Conservation (phyloP, 2,329 filamentous ascomycete species). For the Xylariomycetidae sp. region DNA sequence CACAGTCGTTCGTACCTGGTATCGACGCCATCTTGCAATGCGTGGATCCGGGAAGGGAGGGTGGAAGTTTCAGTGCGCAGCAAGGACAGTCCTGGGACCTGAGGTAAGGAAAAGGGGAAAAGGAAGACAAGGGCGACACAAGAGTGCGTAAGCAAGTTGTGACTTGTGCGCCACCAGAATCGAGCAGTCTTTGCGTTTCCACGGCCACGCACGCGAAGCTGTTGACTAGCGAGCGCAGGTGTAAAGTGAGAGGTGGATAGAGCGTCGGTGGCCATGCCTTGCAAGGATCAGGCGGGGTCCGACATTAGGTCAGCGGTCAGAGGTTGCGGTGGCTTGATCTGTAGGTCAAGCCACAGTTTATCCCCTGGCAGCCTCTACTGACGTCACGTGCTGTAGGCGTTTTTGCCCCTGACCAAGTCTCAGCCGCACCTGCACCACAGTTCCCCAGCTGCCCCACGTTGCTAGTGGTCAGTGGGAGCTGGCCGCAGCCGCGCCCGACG, state of each 20-base stretch:
- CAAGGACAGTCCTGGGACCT: conserved; percentile 10
- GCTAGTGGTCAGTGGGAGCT: too few relatives aligned
- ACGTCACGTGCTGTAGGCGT: conserved; percentile 17
- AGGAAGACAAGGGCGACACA: conserved; percentile 1
- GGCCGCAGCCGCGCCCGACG: conserved; percentile 12
- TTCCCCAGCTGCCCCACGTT: conserved; percentile 18
- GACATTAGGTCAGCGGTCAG: too few relatives aligned
- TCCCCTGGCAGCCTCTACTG: too few relatives aligned
- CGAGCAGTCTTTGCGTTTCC: conserved; percentile 17
- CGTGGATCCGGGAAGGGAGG: background rate
- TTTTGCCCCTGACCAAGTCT: too few relatives aligned
- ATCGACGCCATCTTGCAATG: conserved; percentile 23
- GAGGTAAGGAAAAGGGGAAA: conserved; percentile 3
- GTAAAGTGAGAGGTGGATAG: too few relatives aligned
- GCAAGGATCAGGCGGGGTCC: background rate
- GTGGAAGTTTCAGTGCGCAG: conserved; percentile 4
- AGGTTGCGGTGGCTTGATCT: too few relatives aligned
- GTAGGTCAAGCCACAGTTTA: conserved; percentile 12
- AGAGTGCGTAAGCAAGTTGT: too few relatives aligned
- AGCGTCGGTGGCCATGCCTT: too few relatives aligned
- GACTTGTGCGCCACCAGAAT: conserved; percentile 20
- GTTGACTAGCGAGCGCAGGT: too few relatives aligned
- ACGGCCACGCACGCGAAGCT: conserved; percentile 3
- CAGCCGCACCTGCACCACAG: too few relatives aligned
- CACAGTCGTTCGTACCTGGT: conserved; percentile 15